phyloP scores from a whole-genome alignment of 257 asterid species.

The Solanum rostratum region DNA sequence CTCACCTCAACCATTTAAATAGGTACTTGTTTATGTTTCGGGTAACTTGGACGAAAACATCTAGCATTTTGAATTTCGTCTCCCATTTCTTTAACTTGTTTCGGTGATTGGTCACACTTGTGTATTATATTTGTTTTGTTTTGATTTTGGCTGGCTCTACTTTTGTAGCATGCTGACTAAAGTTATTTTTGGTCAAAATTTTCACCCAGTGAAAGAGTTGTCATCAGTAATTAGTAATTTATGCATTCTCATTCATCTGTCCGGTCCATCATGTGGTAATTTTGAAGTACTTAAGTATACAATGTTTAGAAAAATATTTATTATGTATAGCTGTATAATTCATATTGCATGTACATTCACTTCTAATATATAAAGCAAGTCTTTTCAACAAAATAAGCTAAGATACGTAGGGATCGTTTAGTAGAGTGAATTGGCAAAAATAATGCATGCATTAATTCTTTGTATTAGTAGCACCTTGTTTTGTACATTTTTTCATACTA shows the following conservation, averaged over 20 bases:
- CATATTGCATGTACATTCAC: too few relatives aligned
- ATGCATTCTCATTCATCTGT: neutral
- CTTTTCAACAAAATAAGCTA: too few relatives aligned
- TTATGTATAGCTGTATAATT: too few relatives aligned
- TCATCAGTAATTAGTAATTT: neutral
- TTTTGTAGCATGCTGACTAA: neutral
- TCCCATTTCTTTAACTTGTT: neutral
- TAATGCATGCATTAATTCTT: too few relatives aligned
- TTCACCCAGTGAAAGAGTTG: neutral
- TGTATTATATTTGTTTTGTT: neutral
- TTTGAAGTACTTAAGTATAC: neutral
- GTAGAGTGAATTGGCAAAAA: too few relatives aligned
- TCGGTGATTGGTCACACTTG: neutral
- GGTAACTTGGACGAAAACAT: neutral
- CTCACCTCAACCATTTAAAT: neutral
- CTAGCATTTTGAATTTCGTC: neutral
- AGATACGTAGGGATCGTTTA: too few relatives aligned
- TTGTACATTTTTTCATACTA: too few relatives aligned
- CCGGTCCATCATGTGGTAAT: neutral
- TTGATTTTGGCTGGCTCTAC: neutral
- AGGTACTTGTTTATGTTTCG: neutral
- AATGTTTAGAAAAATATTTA: too few relatives aligned
- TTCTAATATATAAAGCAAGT: too few relatives aligned
- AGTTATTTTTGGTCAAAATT: neutral
- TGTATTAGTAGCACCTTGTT: too few relatives aligned